Conservation (phyloP, 352 stramenopile genomes). For the Phytophthora vignae region DNA sequence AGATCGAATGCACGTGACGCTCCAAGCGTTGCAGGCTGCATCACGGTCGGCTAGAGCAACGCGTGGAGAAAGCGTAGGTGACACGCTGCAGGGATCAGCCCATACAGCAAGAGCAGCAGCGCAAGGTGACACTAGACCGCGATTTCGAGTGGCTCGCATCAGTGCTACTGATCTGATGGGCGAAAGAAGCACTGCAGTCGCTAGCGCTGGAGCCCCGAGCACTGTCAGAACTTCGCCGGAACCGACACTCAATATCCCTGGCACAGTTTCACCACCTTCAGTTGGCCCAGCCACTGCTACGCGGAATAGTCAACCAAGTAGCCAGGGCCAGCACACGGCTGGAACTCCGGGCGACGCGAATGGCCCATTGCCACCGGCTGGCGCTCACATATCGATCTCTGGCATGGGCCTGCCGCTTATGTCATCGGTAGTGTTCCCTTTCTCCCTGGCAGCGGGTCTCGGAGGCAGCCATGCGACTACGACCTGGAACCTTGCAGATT, state of each 20-base stretch:
- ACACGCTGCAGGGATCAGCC: slow-evolving; percentile 16
- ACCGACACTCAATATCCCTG: slow-evolving; percentile 26
- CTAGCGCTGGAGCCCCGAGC: not conserved
- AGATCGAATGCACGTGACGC: slow-evolving; percentile 14
- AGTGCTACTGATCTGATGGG: slow-evolving; percentile 19
- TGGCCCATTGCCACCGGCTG: slow-evolving; percentile 9
- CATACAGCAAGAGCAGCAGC: slow-evolving; percentile 3
- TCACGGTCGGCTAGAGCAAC: not conserved
- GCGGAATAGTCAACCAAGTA: slow-evolving; percentile 3
- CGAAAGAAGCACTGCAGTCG: not conserved
- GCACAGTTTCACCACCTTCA: not conserved
- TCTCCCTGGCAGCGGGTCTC: slow-evolving; percentile 50
- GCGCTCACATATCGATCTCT: slow-evolving; percentile 43
- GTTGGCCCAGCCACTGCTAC: slow-evolving; percentile 5
- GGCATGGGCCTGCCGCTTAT: slow-evolving; percentile 48
- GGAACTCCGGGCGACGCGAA: slow-evolving; percentile 6
- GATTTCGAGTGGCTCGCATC: slow-evolving; percentile 32
- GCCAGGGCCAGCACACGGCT: slow-evolving; percentile 6
- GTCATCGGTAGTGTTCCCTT: slow-evolving; percentile 65
- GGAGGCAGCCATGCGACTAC: slow-evolving; percentile 48
- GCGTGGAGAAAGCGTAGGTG: not conserved
- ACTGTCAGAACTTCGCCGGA: slow-evolving; percentile 2
- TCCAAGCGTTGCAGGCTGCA: slow-evolving; percentile 10
- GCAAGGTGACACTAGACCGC: slow-evolving; percentile 22
- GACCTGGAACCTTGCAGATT: slow-evolving; percentile 70